A percentile compares a stretch with the other conserved stretches of the same genome.
Conservation (phyloP, 345 rosid genomes). For the Jatropha curcas region DNA sequence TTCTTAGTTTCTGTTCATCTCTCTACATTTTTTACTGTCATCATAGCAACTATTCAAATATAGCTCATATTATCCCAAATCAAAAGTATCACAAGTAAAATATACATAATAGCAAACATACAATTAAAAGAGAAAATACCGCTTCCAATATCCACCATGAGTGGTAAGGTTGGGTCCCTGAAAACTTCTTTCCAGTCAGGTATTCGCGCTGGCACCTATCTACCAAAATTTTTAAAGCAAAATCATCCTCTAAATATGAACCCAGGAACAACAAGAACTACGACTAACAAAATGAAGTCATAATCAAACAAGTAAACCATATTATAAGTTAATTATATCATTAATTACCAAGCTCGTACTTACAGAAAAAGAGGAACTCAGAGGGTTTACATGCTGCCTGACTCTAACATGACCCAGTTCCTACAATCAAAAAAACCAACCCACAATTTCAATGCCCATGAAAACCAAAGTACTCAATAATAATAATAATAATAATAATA, state of each 20-base stretch:
- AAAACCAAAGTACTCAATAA: no score
- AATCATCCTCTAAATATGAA: background rate
- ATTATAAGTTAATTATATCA: background rate
- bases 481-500: no score
- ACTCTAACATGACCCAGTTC: conserved; percentile 75
- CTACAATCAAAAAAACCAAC: conserved; percentile 36
- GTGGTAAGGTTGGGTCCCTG: conserved; percentile 75
- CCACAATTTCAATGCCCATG: background rate
- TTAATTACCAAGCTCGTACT: conserved; percentile 16
- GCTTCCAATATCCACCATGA: conserved; percentile 96
- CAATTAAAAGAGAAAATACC: conserved; percentile 40
- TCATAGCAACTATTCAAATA: no score
- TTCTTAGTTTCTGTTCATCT: background rate
- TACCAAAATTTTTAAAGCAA: conserved; percentile 5
- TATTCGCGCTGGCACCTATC: conserved; percentile 57
- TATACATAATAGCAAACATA: background rate
- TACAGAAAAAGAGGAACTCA: conserved; percentile 76
- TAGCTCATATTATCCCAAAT: no score
- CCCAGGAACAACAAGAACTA: background rate
- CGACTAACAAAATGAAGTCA: background rate
- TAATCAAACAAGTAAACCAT: background rate
- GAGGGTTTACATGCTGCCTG: conserved; percentile 96
- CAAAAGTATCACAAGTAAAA: background rate
- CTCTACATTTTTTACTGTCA: background rate
- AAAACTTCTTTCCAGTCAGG: conserved; percentile 76